Percentiles rank a stretch among this genome's conserved stretches.
These are phyloP conservation scores for Ophiostoma montium DNA, from an alignment of 2,329 filamentous ascomycete genomes.

Conservation along the genomic window DNA sequence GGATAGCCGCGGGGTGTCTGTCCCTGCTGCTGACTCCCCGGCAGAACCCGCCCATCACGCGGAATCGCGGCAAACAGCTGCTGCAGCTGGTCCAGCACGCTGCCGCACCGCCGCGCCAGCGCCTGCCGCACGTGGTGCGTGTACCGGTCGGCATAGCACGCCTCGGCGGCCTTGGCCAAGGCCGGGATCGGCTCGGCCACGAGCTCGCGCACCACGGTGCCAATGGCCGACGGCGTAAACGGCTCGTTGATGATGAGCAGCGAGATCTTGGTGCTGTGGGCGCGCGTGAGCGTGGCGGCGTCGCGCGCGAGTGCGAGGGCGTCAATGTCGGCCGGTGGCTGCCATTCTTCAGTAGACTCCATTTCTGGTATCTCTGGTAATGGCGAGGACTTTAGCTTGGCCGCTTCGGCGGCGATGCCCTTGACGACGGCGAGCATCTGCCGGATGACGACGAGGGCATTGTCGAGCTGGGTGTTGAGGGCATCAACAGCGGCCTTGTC, in stretches of 20 bases:
- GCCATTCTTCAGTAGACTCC: not conserved
- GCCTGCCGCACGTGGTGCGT: slow-evolving; percentile 37
- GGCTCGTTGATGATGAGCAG: slow-evolving; percentile 77
- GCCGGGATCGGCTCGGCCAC: slow-evolving; percentile 59
- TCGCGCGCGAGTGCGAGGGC: slow-evolving; percentile 57
- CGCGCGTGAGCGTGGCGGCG: slow-evolving; percentile 57
- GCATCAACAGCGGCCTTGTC: slow-evolving; percentile 18
- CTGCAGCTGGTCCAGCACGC: slow-evolving; percentile 48
- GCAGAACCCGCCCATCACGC: slow-evolving; percentile 38
- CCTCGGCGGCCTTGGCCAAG: slow-evolving; percentile 54
- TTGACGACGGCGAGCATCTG: slow-evolving; percentile 24
- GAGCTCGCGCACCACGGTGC: slow-evolving; percentile 57
- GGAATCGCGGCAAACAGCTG: slow-evolving; percentile 47
- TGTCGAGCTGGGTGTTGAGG: slow-evolving; percentile 26
- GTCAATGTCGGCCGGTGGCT: slow-evolving; percentile 24
- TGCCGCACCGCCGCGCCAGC: slow-evolving; percentile 41
- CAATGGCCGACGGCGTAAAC: slow-evolving; percentile 66
- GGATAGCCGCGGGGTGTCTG: slow-evolving; percentile 35
- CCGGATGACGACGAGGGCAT: slow-evolving; percentile 24
- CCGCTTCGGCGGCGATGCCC: slow-evolving; percentile 21
- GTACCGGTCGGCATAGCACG: slow-evolving; percentile 47
- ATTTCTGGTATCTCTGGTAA: not conserved
- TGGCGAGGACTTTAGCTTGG: not conserved
- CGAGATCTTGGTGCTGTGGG: slow-evolving; percentile 76
- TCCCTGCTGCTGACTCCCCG: slow-evolving; percentile 23